Evolutionary conservation across 2,329 filamentous ascomycete genomes (phyloP), one percentile per base, ranked within the genome.

Genomic region (Xylariaceae sp.): DNA sequence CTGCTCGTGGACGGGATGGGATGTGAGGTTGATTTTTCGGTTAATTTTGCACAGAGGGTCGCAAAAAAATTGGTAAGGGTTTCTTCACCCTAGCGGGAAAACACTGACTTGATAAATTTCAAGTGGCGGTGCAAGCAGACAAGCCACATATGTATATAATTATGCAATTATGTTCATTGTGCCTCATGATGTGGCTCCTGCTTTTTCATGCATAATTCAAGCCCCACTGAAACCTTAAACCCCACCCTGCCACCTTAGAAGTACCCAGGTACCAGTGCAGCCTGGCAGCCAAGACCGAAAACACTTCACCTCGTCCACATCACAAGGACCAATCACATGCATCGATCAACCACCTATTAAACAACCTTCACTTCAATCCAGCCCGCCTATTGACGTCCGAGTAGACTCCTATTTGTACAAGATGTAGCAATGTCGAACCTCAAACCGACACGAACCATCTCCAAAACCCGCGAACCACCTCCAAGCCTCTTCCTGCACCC

Each of bases 401-500:
- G n/a, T n/a, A 26, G 23, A 26, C 20, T 52, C 6, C 18, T 43
- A 48, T 45, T 46, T n/a, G 16, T 14, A 19, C 64, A 70, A 65
- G 37, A 71, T 70, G 67, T 68, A 70, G 69, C 61, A 44, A 72
- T 72, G 69, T 65, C 66, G 32, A 61, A 63, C 58, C 63, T 65
- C 52, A 67, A 64, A 59, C 48, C 58, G 41, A 67, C 61, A 52
- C 54, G 48, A 56, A 68, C 63, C 57, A 62, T 56, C 21, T 68
- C 72, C n/a, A 74, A 72, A 64, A 62, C 67, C 67, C 78, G 81
- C 52, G 80, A 81, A 40, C 81, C 81, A 47, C 90, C 90, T 20
- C 90, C 91, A 1, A 81, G 87, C 2, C 83, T 96, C 46, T 96
- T 96, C 73, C 83, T 92, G 54, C 90, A 90, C 41, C 90, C 91